Percentiles rank a stretch among this genome's conserved stretches.
phyloP scores from a whole-genome alignment of 179 eudicot species.

The Pouteria campechiana region DNA sequence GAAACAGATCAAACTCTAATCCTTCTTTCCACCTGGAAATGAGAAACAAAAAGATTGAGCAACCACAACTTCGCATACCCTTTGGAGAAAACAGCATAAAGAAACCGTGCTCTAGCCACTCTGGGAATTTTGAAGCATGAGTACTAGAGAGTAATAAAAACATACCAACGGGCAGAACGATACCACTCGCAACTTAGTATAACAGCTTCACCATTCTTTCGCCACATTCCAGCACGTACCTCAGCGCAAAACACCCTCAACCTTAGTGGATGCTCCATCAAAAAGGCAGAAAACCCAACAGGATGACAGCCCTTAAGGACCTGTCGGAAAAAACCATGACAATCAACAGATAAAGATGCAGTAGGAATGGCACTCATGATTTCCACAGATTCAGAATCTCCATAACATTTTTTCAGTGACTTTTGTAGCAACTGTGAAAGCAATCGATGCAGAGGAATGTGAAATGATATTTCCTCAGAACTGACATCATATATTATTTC shows the following conservation, averaged over 20 bases:
- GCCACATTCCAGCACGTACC: conserved; percentile 99
- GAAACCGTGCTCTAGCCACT: too few relatives aligned
- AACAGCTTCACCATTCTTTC: conserved; percentile 88
- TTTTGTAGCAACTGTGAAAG: conserved; percentile 56
- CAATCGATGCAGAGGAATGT: conserved; percentile 77
- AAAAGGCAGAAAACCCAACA: conserved; percentile 69
- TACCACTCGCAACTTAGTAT: conserved; percentile 63
- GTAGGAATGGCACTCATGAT: conserved; percentile 9
- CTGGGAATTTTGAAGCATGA: too few relatives aligned
- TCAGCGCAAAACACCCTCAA: conserved; percentile 89
- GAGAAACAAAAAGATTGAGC: too few relatives aligned
- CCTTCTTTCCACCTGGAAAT: conserved; percentile 78
- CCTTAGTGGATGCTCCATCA: conserved; percentile 96
- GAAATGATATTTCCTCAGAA: conserved; percentile 71
- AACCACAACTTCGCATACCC: too few relatives aligned
- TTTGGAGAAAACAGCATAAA: too few relatives aligned
- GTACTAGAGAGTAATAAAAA: too few relatives aligned
- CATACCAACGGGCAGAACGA: conserved; percentile 86
- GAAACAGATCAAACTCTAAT: conserved; percentile 82
- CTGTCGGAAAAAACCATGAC: conserved; percentile 50
- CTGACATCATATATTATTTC: conserved; percentile 74
- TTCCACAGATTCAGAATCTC: conserved; percentile 24
- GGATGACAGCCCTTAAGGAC: conserved; percentile 77
- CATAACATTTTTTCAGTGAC: conserved; percentile 51
- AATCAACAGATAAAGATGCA: conserved; percentile 18